Conservation (phyloP, 345 rosid genomes). For the Aquilaria yunnanensis region DNA sequence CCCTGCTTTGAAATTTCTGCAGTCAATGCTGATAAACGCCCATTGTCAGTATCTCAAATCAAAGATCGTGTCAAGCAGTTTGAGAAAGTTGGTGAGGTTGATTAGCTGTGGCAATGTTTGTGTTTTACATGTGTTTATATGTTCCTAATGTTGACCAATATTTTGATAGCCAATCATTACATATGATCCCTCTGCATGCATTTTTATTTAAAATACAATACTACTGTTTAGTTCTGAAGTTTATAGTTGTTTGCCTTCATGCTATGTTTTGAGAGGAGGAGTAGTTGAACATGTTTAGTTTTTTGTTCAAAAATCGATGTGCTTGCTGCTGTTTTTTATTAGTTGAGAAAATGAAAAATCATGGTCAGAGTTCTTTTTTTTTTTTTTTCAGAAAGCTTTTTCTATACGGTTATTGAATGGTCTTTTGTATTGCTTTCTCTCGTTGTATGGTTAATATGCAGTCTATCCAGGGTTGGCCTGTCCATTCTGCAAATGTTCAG, state of each 20-base stretch:
- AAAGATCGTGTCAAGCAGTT: conserved; percentile 80
- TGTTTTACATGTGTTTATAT: background rate
- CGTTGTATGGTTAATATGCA: background rate
- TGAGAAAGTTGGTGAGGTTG: conserved; percentile 56
- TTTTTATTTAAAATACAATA: background rate
- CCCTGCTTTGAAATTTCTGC: conserved; percentile 94
- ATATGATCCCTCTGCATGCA: background rate
- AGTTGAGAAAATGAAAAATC: no score
- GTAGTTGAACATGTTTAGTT: background rate
- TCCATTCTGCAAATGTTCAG: conserved; percentile 2
- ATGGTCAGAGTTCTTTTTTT: background rate
- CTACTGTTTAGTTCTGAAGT: background rate
- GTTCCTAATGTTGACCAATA: conserved; percentile 1
- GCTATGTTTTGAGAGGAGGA: background rate
- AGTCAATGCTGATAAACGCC: conserved; percentile 92
- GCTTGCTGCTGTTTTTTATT: background rate
- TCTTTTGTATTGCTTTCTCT: background rate
- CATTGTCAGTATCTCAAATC: conserved; percentile 57
- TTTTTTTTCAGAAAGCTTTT: background rate
- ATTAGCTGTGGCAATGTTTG: conserved; percentile 6
- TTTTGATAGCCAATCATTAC: background rate
- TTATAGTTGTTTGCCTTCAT: background rate
- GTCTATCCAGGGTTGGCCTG: background rate
- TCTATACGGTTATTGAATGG: background rate
- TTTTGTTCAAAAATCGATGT: background rate